Evolutionary conservation across 2,329 filamentous ascomycete species (phyloP), one percentile per base, ranked within the genome.

Genomic region (Chalaropsis thielavioides): DNA sequence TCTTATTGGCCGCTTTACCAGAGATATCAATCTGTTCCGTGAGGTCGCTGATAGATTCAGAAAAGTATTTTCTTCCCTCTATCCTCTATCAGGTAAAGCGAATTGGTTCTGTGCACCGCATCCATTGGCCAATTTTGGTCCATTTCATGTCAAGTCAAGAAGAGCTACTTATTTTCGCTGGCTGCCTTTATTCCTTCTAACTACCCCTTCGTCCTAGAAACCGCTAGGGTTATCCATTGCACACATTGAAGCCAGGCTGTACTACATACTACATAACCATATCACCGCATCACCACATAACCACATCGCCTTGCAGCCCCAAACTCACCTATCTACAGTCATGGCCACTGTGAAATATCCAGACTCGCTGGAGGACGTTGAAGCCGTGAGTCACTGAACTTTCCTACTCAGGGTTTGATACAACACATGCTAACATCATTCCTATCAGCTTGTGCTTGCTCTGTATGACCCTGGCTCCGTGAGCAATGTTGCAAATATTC

Each of bases 381-480:
- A 69, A 63, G 38, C 44, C 17, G 68, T 68, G 58, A 59, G 65
- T 64, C 7, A 17, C 22, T 51, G 15, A 2, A 22, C 46, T 22
- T 58, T 27, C 35, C 22, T 22, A 22, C 13, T 49, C 4, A 1
- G 13, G 22, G 13, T 49, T 22, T 62, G 19, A 13, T 46, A n/a
- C 10, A 49, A 44, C 41, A 49, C 4, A 31, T 58, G 19, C 58
- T 60, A 44, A 62, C 38, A 59, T 59, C 24, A 2, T n/a, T 38
- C 15, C 44, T 15, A 11, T 22, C 41, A 78, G 76, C 70, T 84
- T 68, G 79, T 84, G 58, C 72, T 78, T 66, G 77, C 79, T 10
- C 75, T 84, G 5, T 84, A 84, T 69, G 74, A 79, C 66, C 80
- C 80, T 40, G 80, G 79, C 41, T 66, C 76, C 0, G 78, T 80